Evolutionary conservation across 306 rosid species (phyloP).

Genomic region (Quercus rubra): DNA sequence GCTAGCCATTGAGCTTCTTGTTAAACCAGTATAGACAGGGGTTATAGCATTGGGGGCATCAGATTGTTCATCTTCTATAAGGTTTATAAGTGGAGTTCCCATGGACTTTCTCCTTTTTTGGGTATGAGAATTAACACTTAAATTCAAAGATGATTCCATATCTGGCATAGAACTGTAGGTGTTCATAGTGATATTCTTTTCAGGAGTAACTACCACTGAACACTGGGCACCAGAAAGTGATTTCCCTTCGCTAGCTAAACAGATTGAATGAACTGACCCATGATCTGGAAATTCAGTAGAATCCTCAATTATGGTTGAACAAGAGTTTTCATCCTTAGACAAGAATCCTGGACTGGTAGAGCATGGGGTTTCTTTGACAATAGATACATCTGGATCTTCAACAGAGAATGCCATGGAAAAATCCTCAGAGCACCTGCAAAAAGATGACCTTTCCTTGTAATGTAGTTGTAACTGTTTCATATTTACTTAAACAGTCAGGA

Average conservation of each 20-base stretch:
- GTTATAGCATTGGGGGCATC: slow-evolving; percentile 34
- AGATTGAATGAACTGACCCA: slow-evolving; percentile 22
- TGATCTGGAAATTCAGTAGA: slow-evolving; percentile 43
- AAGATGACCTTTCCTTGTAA: slow-evolving; percentile 24
- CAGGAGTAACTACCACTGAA: slow-evolving; percentile 51
- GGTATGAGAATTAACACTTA: slow-evolving; percentile 79
- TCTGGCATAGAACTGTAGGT: slow-evolving; percentile 36
- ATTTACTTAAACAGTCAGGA: background rate
- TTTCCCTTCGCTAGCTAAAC: slow-evolving; percentile 24
- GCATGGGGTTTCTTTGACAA: slow-evolving; percentile 57
- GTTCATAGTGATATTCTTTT: slow-evolving; percentile 37
- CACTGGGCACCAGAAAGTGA: slow-evolving; percentile 36
- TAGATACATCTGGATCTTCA: slow-evolving; percentile 50
- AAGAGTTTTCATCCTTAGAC: slow-evolving; percentile 41
- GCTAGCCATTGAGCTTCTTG: slow-evolving; percentile 23
- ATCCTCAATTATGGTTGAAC: slow-evolving; percentile 48
- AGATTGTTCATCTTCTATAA: slow-evolving; percentile 39
- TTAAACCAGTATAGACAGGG: slow-evolving; percentile 25
- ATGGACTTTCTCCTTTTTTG: slow-evolving; percentile 67
- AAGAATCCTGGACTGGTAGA: slow-evolving; percentile 43
- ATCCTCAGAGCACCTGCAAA: slow-evolving; percentile 51
- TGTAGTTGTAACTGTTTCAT: background rate
- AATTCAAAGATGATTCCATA: slow-evolving; percentile 54
- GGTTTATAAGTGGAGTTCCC: slow-evolving; percentile 35
- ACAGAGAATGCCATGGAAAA: slow-evolving; percentile 27